Conservation (phyloP, 1,139 yeast genomes). For the Barnettozyma hawaiiensis region DNA sequence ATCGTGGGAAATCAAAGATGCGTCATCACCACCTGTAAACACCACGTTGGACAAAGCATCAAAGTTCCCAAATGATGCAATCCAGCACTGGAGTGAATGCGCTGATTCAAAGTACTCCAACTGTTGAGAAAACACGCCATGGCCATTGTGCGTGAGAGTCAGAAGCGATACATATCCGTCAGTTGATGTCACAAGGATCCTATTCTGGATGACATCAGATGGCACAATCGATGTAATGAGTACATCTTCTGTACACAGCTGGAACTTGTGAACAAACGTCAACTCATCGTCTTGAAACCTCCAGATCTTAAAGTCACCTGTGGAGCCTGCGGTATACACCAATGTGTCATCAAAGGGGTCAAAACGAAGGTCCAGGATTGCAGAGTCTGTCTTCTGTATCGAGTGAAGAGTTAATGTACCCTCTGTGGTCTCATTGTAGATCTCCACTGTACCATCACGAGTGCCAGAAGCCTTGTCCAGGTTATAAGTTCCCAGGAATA, state of each 20-base stretch:
- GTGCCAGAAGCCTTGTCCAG: slow-evolving; percentile 51
- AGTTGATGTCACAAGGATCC: slow-evolving; percentile 50
- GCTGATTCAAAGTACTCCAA: slow-evolving; percentile 18
- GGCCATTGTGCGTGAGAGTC: slow-evolving; percentile 1
- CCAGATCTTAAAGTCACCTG: slow-evolving; percentile 73
- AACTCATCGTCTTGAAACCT: slow-evolving; percentile 25
- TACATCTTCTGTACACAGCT: slow-evolving; percentile 41
- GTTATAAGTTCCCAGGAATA: slow-evolving; percentile 76
- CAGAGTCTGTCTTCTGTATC: slow-evolving; percentile 44
- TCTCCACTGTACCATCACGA: slow-evolving; percentile 72
- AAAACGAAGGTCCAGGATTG: slow-evolving; percentile 72
- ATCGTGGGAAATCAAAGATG: slow-evolving; percentile 71
- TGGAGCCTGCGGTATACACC: slow-evolving; percentile 69
- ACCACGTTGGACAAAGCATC: slow-evolving; percentile 52
- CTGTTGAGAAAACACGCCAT: slow-evolving; percentile 29
- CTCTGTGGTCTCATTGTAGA: slow-evolving; percentile 35
- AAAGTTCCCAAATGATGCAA: slow-evolving; percentile 63
- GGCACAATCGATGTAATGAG: slow-evolving; percentile 67
- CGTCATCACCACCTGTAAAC: slow-evolving; percentile 91
- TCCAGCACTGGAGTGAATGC: slow-evolving; percentile 88
- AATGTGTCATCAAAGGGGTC: slow-evolving; percentile 45
- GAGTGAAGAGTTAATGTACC: slow-evolving; percentile 25
- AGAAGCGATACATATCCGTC: slow-evolving; percentile 42
- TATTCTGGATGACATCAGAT: slow-evolving; percentile 36
- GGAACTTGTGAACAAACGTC: slow-evolving; percentile 28